Evolutionary conservation across 257 asterid genomes (phyloP), one percentile per base, ranked within the genome.

Genomic region (Ligustrum vulgare): DNA sequence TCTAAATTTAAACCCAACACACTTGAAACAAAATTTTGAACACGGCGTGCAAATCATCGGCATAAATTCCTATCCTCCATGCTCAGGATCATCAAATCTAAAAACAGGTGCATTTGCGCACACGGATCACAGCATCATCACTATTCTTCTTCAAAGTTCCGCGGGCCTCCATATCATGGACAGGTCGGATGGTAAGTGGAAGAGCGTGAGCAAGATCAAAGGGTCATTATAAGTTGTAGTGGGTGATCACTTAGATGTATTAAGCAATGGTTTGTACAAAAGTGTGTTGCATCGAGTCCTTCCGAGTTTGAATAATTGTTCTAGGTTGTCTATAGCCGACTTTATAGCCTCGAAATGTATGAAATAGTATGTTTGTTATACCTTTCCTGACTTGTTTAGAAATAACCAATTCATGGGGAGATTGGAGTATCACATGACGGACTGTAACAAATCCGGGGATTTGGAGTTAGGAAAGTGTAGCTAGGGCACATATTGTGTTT

Each of bases 211-310:
- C 0, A 1, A 18, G 51, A 58, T 70, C 20, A 73, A 80, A 63
- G 83, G 87, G 63, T 84, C 85, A 0, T 69, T 81, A 2, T 77
- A 78, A 49, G 78, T 84, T 2, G 18, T 84, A 2, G 83, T 84
- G 60, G 85, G 87, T 18, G 80, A 80, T 39, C 85, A 84, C 56
- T 75, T 84, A 76, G 83, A 84, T 75, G 87, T 81, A 37, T 34
- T 81, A 36, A 84, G 83, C 71, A 84, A 81, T 72, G 87, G 85
- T 6, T 41, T 78, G 25, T 84, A 80, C 81, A 81, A 78, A 69
- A 81, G 83, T 31, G 83, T 69, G 72, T 33, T 69, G 67, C 83
- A 84, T 64, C 77, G 81, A 66, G 87, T 73, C 7, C 58, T 72
- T 11, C 83, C 77, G 0, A 70, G 71, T 23, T 58, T 28, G 1